Evolutionary conservation across 257 asterid genomes (phyloP), one percentile per base, ranked within the genome.

Genomic region (Primulina huaijiensis): DNA sequence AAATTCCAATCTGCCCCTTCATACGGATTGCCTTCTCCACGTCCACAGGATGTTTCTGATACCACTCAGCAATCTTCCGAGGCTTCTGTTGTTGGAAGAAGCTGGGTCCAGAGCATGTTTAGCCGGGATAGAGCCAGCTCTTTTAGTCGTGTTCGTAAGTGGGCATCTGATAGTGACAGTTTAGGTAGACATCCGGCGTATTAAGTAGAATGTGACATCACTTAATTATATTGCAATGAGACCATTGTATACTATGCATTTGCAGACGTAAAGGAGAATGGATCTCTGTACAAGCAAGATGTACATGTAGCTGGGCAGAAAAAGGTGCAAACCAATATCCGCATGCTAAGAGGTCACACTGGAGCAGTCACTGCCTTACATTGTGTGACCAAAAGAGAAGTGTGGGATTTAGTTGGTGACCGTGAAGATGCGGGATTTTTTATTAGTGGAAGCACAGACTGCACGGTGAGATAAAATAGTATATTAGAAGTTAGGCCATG

Each of bases 101-200:
- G 97, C 83, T 90, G 98, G 98, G 98, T 92, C 31, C 98, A 92
- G 77, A 92, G 98, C 88, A 92, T 92, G 98, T 92, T 92, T 82
- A 92, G 95, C 82, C 81, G 96, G 75, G 98, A 92, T 63, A 85
- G 89, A 78, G 81, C 94, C 72, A 82, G 79, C 82, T 88, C 97
- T 57, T 90, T 88, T 67, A 77, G 87, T 74, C 96, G 92, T 60
- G 86, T 74, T 27, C 75, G 96, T 69, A 88, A 78, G 75, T 81
- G 83, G 88, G 77, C 85, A 60, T 85, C 92, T 67, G 92, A 90
- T 70, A 78, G 81, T 81, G 88, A 90, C 55, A 71, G 68, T 79
- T 67, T 77, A 81, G 76, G 82, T 78, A 74, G 57, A 75, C 33
- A 73, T 53, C 31, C 19, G 60, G 66, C 70, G 27, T 67, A 16